A percentile compares a stretch with the other conserved stretches of the same genome.
Evolutionary conservation across 495 filamentous ascomycete species (phyloP).

Genomic region (Friedmanniomyces endolithicus): DNA sequence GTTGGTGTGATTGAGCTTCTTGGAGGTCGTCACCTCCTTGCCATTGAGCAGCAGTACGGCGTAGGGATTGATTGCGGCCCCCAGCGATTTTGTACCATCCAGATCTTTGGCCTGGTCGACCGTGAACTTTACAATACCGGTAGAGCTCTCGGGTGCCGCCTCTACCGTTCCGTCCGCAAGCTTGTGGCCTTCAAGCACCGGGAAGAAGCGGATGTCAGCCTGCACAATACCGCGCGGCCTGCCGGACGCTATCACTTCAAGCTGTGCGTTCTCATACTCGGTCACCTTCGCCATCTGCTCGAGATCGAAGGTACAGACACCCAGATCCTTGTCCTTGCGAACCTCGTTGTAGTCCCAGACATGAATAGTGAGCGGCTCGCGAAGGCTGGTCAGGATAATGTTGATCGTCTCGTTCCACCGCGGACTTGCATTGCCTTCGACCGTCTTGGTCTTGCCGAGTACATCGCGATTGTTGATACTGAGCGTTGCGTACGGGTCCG

Average conservation of each 20-base stretch:
- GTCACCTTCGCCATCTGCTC: conserved; percentile 64
- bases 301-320: conserved; percentile 67
- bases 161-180: conserved; percentile 64
- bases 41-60: conserved; percentile 76
- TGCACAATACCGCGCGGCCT: conserved; percentile 68
- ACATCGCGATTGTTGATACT: conserved; percentile 69
- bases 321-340: conserved; percentile 93
- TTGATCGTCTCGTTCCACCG: conserved; percentile 95
- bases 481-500: conserved; percentile 83
- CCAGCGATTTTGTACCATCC: conserved; percentile 75
- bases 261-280: conserved; percentile 68
- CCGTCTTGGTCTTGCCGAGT: conserved; percentile 76
- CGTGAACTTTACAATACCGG: conserved; percentile 83
- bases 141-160: conserved; percentile 76
- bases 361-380: conserved; percentile 69
- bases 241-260: conserved; percentile 76
- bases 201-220: conserved; percentile 87
- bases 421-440: conserved; percentile 74
- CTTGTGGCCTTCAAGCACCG: conserved; percentile 61
- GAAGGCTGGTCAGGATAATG: conserved; percentile 79
- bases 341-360: conserved; percentile 90
- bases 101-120: conserved; percentile 94
- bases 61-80: conserved; percentile 84
- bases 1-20: conserved; percentile 90
- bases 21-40: conserved; percentile 71